phyloP scores from a whole-genome alignment of 139 green algal species.

The Chlorokybus atmophyticus region DNA sequence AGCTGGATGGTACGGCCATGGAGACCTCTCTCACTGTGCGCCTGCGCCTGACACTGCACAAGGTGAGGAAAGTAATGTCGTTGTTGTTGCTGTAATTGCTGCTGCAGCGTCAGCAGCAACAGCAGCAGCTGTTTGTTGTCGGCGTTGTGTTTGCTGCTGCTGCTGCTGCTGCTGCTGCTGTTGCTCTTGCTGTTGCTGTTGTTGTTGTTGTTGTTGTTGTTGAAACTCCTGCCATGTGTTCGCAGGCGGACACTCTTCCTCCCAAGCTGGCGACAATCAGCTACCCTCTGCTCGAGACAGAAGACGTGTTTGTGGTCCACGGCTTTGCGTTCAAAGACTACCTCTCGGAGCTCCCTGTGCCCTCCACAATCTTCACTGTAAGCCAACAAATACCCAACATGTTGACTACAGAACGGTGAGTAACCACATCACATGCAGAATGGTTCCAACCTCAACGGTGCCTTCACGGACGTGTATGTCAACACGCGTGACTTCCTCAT shows the following conservation, averaged over 20 bases:
- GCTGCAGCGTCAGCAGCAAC: not conserved
- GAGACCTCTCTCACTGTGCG: slow-evolving; percentile 16
- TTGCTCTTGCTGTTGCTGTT: not conserved
- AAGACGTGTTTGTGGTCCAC: slow-evolving; percentile 43
- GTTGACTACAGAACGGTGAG: too few relatives aligned
- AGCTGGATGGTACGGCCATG: slow-evolving; percentile 17
- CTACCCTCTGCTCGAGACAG: too few relatives aligned
- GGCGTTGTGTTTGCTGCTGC: too few relatives aligned
- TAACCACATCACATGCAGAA: too few relatives aligned
- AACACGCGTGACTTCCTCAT: slow-evolving; percentile 51
- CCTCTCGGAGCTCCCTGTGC: slow-evolving; percentile 34
- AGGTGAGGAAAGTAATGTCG: too few relatives aligned
- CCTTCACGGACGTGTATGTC: slow-evolving; percentile 38
- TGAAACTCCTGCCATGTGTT: too few relatives aligned
- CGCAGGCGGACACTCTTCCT: too few relatives aligned
- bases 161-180: not conserved
- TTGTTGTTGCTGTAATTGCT: too few relatives aligned
- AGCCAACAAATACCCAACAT: too few relatives aligned
- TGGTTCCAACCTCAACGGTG: slow-evolving; percentile 14
- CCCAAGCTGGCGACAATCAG: too few relatives aligned
- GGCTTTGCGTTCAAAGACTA: slow-evolving; percentile 49
- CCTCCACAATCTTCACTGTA: slow-evolving; percentile 5
- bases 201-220: too few relatives aligned
- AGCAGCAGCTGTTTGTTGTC: too few relatives aligned
- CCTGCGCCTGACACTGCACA: slow-evolving; percentile 13